These are phyloP conservation scores for Cicer cuneatum DNA, from an alignment of 306 rosid genomes.

Conservation along the genomic window DNA sequence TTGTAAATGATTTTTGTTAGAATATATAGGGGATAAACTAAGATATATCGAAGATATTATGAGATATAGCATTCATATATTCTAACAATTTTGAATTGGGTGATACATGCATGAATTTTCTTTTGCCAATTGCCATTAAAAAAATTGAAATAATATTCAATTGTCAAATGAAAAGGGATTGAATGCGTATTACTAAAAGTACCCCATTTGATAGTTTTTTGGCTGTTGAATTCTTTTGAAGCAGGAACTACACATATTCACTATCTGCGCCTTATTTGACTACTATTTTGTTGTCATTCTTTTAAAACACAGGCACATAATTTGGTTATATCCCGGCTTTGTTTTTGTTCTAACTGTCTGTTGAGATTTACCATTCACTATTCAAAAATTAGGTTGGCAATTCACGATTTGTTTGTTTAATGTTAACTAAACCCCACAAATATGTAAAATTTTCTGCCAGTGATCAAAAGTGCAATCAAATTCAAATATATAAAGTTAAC, in stretches of 20 bases:
- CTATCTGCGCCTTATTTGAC: no score
- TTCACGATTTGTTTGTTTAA: background rate
- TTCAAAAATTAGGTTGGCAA: background rate
- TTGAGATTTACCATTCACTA: background rate
- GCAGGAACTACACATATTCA: no score
- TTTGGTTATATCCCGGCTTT: background rate
- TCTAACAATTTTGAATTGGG: background rate
- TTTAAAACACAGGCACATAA: background rate
- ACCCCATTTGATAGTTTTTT: background rate
- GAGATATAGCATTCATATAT: background rate
- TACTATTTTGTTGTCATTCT: background rate
- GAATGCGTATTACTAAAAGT: background rate
- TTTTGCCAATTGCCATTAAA: background rate
- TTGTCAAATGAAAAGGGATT: background rate
- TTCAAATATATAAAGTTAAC: constrained; percentile 5
- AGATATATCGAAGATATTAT: background rate
- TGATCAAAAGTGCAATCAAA: background rate
- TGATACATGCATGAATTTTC: background rate
- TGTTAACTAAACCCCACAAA: background rate
- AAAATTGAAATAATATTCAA: background rate
- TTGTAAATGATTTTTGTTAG: background rate
- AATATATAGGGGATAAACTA: background rate
- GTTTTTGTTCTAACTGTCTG: no score
- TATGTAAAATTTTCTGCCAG: background rate
- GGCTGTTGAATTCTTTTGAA: background rate